These are phyloP conservation scores for Neurospora sp. DNA, from an alignment of 495 filamentous ascomycete species.

Conservation along the genomic window DNA sequence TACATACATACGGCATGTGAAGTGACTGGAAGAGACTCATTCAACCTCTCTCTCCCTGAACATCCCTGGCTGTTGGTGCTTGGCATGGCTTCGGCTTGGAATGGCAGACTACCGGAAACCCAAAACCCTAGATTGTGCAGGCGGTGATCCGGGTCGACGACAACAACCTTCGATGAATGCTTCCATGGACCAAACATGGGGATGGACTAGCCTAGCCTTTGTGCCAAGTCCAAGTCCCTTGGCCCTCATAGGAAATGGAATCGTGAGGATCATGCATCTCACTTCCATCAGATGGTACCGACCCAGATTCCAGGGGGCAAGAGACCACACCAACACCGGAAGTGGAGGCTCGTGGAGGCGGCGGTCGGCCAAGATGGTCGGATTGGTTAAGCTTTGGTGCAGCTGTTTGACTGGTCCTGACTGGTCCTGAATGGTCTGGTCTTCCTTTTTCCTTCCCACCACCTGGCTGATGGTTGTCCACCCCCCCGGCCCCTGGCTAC, in stretches of 20 bases:
- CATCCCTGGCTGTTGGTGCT: not conserved
- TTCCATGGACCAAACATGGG: not conserved
- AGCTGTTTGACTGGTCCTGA: not conserved
- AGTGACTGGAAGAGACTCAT: not conserved
- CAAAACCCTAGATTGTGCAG: not conserved
- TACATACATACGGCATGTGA: not conserved
- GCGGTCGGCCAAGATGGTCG: not conserved
- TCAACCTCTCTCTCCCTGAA: not conserved
- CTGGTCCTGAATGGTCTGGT: not conserved
- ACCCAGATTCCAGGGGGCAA: not conserved
- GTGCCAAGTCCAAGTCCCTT: not conserved
- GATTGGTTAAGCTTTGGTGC: constrained; percentile 20
- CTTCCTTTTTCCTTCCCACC: not conserved
- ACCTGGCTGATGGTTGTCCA: not conserved
- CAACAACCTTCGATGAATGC: not conserved
- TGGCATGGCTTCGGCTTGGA: not conserved
- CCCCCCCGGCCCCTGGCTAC: constrained; percentile 1
- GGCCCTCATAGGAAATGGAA: not conserved
- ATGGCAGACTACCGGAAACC: not conserved
- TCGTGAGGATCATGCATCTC: not conserved
- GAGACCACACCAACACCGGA: constrained; percentile 1
- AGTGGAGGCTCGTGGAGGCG: constrained; percentile 14
- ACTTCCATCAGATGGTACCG: not conserved
- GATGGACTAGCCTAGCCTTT: not conserved
- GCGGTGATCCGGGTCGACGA: not conserved